These are phyloP conservation scores for Penicillium sp. DNA, from an alignment of 2,329 filamentous ascomycete species.

Conservation along the genomic window DNA sequence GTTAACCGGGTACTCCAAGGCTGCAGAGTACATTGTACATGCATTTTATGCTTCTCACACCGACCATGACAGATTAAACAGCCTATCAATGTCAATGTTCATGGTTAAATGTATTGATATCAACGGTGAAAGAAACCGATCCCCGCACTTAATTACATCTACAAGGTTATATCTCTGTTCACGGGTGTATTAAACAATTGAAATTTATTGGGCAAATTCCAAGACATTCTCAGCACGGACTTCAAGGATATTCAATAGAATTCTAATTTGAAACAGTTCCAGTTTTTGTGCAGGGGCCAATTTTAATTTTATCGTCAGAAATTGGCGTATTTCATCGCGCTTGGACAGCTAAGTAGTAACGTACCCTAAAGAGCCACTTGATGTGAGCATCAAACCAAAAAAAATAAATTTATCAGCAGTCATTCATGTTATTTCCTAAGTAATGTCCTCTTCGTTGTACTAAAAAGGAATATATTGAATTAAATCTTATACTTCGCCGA, in stretches of 20 bases:
- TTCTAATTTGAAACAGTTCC: neutral
- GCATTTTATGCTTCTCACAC: neutral
- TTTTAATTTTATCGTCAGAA: neutral
- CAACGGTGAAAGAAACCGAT: neutral
- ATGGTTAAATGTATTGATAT: neutral
- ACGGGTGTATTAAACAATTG: no score
- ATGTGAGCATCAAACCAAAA: neutral
- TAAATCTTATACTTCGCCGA: slow-evolving; percentile 1
- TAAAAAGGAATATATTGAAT: neutral
- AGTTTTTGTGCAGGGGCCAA: neutral
- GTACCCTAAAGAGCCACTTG: neutral
- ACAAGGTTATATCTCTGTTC: neutral
- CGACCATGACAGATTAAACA: neutral
- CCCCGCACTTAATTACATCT: neutral
- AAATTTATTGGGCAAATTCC: neutral
- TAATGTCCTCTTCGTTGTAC: neutral
- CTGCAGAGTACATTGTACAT: neutral
- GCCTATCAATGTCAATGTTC: neutral
- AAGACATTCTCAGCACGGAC: neutral
- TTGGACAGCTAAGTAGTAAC: neutral
- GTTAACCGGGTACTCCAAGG: neutral
- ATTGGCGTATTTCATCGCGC: neutral
- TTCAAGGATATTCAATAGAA: neutral
- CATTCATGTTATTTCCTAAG: no score
- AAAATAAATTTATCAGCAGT: accelerated